Percentiles rank a stretch among this genome's conserved stretches.
phyloP scores from a whole-genome alignment of 2,329 filamentous ascomycete genomes.

The Trichoderma brevicompactum region DNA sequence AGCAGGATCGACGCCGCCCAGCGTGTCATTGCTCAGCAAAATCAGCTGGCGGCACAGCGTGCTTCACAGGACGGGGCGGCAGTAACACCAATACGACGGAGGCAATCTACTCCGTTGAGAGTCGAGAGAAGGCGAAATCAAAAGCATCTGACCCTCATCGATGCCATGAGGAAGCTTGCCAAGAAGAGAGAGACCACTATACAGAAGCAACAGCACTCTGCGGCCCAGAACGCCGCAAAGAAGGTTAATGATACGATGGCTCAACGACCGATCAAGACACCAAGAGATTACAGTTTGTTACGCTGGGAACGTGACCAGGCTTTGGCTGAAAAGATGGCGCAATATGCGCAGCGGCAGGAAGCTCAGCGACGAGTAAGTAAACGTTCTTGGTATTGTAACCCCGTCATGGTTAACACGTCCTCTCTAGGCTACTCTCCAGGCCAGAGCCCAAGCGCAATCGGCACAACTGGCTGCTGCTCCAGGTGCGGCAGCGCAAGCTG shows the following conservation, averaged over 20 bases:
- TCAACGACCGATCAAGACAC: conserved; percentile 68
- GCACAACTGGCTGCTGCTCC: conserved; percentile 50
- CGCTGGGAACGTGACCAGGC: conserved; percentile 84
- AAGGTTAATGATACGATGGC: conserved; percentile 72
- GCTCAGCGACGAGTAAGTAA: conserved; percentile 58
- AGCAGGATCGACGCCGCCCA: conserved; percentile 64
- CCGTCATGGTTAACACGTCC: conserved; percentile 36
- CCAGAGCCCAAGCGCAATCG: conserved; percentile 51
- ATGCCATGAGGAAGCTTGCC: conserved; percentile 92
- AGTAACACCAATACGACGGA: conserved; percentile 56
- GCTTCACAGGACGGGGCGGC: conserved; percentile 48
- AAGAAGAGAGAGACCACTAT: conserved; percentile 87
- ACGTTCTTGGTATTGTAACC: background rate
- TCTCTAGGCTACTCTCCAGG: conserved; percentile 50
- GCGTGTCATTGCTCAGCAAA: conserved; percentile 57
- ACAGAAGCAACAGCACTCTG: conserved; percentile 89
- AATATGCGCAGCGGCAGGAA: conserved; percentile 64
- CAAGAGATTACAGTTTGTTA: conserved; percentile 86
- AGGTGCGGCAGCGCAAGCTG: conserved; percentile 42
- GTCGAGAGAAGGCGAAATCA: conserved; percentile 87
- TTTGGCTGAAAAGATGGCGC: conserved; percentile 62
- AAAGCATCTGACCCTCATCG: conserved; percentile 84
- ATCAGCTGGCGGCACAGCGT: conserved; percentile 56
- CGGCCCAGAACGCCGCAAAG: conserved; percentile 74
- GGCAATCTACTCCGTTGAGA: conserved; percentile 77